Conservation (phyloP, 2,329 filamentous ascomycete genomes). For the Madurella mycetomatis region DNA sequence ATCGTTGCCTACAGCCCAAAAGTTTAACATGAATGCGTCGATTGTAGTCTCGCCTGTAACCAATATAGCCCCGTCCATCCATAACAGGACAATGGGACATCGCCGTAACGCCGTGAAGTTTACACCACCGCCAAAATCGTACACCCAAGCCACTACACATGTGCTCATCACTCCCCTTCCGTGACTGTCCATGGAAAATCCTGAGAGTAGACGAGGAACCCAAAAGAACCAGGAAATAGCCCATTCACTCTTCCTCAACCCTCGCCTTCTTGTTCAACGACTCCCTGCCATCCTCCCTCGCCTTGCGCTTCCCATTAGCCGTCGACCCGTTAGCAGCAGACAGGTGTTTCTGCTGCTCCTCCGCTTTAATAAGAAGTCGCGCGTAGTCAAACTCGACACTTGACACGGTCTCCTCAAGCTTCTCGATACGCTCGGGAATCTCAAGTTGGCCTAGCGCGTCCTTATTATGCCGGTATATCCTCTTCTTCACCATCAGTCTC, state of each 20-base stretch:
- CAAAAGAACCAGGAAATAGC: background rate
- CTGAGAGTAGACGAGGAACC: background rate
- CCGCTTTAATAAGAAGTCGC: conserved; percentile 51
- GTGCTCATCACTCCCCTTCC: background rate
- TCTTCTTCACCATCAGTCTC: conserved; percentile 70
- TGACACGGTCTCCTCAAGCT: conserved; percentile 64
- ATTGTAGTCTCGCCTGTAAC: no score
- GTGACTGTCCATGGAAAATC: background rate
- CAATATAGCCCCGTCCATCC: no score
- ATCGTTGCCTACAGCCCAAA: no score
- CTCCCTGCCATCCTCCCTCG: conserved; percentile 27
- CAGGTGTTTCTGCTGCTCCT: conserved; percentile 30
- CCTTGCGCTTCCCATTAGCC: conserved; percentile 43
- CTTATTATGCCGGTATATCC: conserved; percentile 70
- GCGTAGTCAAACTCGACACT: conserved; percentile 70
- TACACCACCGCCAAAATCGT: no score
- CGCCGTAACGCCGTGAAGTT: no score
- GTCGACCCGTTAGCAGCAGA: conserved; percentile 3
- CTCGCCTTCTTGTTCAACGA: conserved; percentile 44
- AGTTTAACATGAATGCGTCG: no score
- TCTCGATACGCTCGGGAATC: conserved; percentile 62
- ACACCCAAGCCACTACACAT: no score
- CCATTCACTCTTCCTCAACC: conserved; percentile 28
- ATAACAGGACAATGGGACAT: no score
- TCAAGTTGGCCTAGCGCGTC: conserved; percentile 68